A percentile compares a stretch with the other conserved stretches of the same genome.
Evolutionary conservation across 345 rosid species (phyloP).

Genomic region (Hirschfeldia incana): DNA sequence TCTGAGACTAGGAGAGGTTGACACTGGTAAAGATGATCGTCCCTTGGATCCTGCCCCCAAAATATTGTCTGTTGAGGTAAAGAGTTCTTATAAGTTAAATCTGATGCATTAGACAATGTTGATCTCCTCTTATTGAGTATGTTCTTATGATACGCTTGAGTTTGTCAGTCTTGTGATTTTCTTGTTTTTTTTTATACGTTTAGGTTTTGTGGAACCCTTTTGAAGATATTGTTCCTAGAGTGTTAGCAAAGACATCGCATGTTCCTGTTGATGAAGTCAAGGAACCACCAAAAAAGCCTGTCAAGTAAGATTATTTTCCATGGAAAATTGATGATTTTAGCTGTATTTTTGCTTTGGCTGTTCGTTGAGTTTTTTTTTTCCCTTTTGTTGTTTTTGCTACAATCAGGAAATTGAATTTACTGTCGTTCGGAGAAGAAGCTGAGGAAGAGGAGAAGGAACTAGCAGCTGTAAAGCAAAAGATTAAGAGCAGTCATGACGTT

Average conservation of each 20-base stretch:
- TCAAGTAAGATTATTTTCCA: conserved; percentile 56
- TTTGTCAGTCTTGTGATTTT: conserved; percentile 11
- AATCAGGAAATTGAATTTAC: conserved; percentile 82
- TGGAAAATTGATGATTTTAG: neutral
- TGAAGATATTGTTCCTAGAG: conserved; percentile 88
- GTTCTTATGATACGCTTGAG: neutral
- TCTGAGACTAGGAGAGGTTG: conserved; percentile 71
- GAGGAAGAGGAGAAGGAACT: conserved; percentile 95
- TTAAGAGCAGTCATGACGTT: conserved; percentile 95
- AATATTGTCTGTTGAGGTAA: conserved; percentile 78
- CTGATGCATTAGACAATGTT: neutral
- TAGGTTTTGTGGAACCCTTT: conserved; percentile 96
- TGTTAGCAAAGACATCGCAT: conserved; percentile 36
- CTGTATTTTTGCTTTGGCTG: conserved; percentile 16
- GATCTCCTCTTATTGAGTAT: neutral
- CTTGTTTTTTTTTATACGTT: neutral
- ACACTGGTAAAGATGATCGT: conserved; percentile 68
- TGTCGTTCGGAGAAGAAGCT: conserved; percentile 97
- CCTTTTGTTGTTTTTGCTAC: conserved; percentile 29
- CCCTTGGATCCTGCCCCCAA: conserved; percentile 81
- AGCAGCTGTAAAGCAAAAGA: conserved; percentile 68
- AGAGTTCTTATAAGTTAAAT: conserved; percentile 5
- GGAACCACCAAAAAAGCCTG: conserved; percentile 65
- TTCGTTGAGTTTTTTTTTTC: conserved; percentile 23
- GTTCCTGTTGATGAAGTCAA: conserved; percentile 54